Evolutionary conservation across 1,284 basidiomycete species (phyloP).

Genomic region (Inonotus hispidus): DNA sequence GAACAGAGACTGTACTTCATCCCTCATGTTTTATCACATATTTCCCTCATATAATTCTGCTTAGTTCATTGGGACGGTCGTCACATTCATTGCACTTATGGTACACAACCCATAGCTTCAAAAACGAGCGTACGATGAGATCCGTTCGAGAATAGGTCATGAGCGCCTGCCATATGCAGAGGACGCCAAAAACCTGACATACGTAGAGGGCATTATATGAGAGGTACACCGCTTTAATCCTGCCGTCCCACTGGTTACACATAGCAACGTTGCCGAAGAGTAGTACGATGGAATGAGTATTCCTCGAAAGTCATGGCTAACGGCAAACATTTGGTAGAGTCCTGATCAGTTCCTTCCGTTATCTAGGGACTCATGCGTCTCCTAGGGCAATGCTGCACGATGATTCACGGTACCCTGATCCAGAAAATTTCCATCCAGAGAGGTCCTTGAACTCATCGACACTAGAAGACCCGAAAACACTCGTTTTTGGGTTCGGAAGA

Average conservation of each 20-base stretch:
- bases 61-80: not conserved
- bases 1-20: not conserved
- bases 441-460: conserved; percentile 8
- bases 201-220: conserved; percentile 31
- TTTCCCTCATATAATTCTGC: not conserved
- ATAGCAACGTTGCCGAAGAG: conserved; percentile 28
- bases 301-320: conserved; percentile 27
- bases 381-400: conserved; percentile 21
- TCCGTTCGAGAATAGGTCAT: not conserved
- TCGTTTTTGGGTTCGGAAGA: conserved; percentile 26
- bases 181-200: conserved; percentile 25
- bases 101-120: not conserved
- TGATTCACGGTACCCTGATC: conserved; percentile 4
- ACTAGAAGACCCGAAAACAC: conserved; percentile 11
- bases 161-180: not conserved
- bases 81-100: not conserved
- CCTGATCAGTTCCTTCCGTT: not conserved
- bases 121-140: not conserved
- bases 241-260: conserved; percentile 17
- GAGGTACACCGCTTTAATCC: conserved; percentile 24
- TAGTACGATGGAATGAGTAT: conserved; percentile 25
- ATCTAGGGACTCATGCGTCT: not conserved
- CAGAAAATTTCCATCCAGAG: conserved; percentile 19
- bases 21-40: not conserved
- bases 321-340: conserved; percentile 33